Conservation (phyloP, 257 asterid species). For the Salvia miltiorrhiza region DNA sequence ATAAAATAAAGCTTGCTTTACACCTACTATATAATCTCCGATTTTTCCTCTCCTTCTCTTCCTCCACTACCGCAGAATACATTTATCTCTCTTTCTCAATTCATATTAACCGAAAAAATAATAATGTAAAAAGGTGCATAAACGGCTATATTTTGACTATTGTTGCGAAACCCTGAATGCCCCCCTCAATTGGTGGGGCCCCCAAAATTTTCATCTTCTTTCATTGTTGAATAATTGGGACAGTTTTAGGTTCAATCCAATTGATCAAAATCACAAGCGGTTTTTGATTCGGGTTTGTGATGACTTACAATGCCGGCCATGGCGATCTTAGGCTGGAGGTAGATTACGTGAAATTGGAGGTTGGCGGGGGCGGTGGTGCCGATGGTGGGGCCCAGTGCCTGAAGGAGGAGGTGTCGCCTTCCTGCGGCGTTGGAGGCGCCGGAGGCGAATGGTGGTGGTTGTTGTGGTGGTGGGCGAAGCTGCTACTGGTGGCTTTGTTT, state of each 20-base stretch:
- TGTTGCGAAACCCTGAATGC: constrained; percentile 22
- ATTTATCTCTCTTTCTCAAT: neutral
- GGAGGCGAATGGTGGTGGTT: constrained; percentile 38
- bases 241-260: constrained; percentile 12
- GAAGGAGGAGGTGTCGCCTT: constrained; percentile 18
- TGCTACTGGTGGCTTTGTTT: constrained; percentile 36
- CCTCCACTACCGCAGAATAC: constrained; percentile 10
- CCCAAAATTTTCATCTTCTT: constrained; percentile 5
- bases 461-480: constrained; percentile 83
- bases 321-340: constrained; percentile 31
- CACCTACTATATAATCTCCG: constrained; percentile 7
- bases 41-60: constrained; percentile 22
- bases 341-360: constrained; percentile 59
- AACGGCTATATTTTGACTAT: constrained; percentile 32
- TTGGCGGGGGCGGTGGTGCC: constrained; percentile 16
- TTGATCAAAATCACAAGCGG: neutral
- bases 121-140: neutral
- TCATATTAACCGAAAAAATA: neutral
- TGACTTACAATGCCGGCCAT: constrained; percentile 38
- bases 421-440: neutral
- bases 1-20: neutral
- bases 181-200: constrained; percentile 26
- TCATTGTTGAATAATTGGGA: constrained; percentile 2
- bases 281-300: constrained; percentile 18
- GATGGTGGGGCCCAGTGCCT: constrained; percentile 12